Percentiles rank a stretch among this genome's conserved stretches.
phyloP scores from a whole-genome alignment of 768 basidiomycete genomes.

The Daedaleopsis nitida region DNA sequence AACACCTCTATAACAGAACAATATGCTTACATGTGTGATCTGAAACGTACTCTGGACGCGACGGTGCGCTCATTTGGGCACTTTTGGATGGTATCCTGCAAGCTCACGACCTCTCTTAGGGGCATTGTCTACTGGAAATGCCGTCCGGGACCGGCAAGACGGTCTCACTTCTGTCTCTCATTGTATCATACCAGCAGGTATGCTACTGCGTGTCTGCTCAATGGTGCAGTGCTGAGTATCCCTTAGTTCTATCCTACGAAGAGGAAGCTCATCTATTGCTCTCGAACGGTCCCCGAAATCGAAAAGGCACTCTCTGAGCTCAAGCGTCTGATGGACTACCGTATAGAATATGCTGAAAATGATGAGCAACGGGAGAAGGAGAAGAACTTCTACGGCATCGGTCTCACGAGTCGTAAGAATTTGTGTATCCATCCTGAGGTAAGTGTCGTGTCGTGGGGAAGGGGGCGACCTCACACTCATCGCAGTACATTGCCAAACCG shows the following conservation, averaged over 20 bases:
- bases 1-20: conserved; percentile 62
- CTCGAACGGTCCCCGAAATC: conserved; percentile 98
- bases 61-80: conserved; percentile 53
- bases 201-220: neutral
- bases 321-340: conserved; percentile 91
- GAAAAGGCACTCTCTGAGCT: conserved; percentile 97
- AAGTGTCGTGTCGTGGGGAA: conserved; percentile 19
- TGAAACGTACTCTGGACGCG: conserved; percentile 95
- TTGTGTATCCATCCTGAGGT: conserved; percentile 95
- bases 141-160: conserved; percentile 99
- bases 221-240: conserved; percentile 14
- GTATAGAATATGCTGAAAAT: conserved; percentile 69
- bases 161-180: conserved; percentile 90
- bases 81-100: conserved; percentile 2
- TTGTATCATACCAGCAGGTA: conserved; percentile 98
- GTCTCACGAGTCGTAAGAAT: conserved; percentile 94
- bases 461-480: neutral
- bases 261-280: conserved; percentile 97
- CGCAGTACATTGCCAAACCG: neutral
- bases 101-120: conserved; percentile 48
- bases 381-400: conserved; percentile 81
- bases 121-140: conserved; percentile 99
- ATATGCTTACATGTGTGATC: conserved; percentile 99
- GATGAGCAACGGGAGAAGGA: conserved; percentile 80
- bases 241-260: conserved; percentile 86